Base-by-base conservation (phyloP, 2,329 filamentous ascomycete genomes). In the Fusarium pseudocircinatum region DNA sequence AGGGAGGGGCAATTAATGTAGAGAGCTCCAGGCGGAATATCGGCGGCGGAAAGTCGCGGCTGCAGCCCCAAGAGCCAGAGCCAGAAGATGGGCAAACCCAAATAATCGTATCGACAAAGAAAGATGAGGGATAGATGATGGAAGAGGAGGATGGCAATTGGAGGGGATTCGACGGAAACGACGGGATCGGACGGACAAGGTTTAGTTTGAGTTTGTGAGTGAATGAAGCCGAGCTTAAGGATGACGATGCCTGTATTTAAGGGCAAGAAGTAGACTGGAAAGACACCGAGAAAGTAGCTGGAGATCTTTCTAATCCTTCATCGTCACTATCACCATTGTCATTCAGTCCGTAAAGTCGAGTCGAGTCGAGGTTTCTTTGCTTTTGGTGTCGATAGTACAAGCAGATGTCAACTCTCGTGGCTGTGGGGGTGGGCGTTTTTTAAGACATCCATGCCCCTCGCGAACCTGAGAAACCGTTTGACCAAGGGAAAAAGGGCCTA, bases 121-220 rank as follows among this genome's bases (percentile, higher is more conserved):
- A 47, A 66, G 53, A 59, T 34, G 47, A 63, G 47, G 36, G 39
- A 57, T 59, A 73, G 44, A 63, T 66, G 50, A 60, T 58, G 46
- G 59, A 58, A 52, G 49, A 63, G 52, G 66, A 66, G 68, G 57
- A 65, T 43, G 70, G 70, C 58, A 69, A 75, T 56, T 61, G 60
- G 65, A 67, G 47, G 58, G 60, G 62, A 67, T 74, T 74, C 65
- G 75, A 77, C 75, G 75, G 75, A 77, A 77, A 77, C 75, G 75
- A 77, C 75, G 74, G 72, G 65, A 63, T 50, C 36, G 37, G 61
- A 50, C 67, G 65, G 71, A 74, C 72, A 77, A 76, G 74, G 74
- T 78, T 78, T 75, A 70, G 67, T 65, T 65, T 63, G 57, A 64
- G 50, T 54, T 54, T 54, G 26, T 40, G 34, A 37, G 46, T 67